A percentile compares a stretch with the other conserved stretches of the same genome.
Evolutionary conservation across 306 rosid genomes (phyloP).

Genomic region (Cucumis cinereus): DNA sequence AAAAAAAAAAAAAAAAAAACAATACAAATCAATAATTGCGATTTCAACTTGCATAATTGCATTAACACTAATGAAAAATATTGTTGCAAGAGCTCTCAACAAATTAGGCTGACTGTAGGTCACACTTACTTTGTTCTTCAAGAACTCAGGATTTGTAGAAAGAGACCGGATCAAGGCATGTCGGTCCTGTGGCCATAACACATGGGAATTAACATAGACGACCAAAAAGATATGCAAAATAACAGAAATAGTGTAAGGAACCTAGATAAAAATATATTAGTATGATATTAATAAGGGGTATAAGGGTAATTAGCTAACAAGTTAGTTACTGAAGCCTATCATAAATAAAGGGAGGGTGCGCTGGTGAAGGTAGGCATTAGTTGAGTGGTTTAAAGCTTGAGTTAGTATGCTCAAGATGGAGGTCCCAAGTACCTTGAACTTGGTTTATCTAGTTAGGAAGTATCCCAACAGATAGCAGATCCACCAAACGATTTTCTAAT

Average conservation of each 20-base stretch:
- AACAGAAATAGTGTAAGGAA: not conserved
- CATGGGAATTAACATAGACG: not conserved
- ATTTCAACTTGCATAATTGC: not conserved
- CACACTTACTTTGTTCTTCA: conserved; percentile 61
- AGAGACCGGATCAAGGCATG: conserved; percentile 68
- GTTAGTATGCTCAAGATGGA: too few relatives aligned
- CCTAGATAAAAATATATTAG: too few relatives aligned
- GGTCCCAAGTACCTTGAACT: too few relatives aligned
- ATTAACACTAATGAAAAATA: not conserved
- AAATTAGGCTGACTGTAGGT: conserved; percentile 4
- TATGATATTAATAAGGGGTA: too few relatives aligned
- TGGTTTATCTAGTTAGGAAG: too few relatives aligned
- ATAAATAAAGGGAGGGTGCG: too few relatives aligned
- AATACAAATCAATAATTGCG: not conserved
- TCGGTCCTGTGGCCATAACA: conserved; percentile 50
- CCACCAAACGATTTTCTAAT: not conserved
- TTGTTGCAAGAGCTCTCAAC: not conserved
- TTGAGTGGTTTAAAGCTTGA: too few relatives aligned
- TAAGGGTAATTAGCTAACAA: too few relatives aligned
- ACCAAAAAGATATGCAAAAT: not conserved
- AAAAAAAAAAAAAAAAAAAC: too few relatives aligned
- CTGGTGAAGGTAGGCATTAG: too few relatives aligned
- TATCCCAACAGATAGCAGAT: not conserved
- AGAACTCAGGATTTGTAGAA: conserved; percentile 80
- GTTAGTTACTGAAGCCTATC: too few relatives aligned